Conservation (phyloP, 495 filamentous ascomycete species). For the Corynascus novoguineensis region DNA sequence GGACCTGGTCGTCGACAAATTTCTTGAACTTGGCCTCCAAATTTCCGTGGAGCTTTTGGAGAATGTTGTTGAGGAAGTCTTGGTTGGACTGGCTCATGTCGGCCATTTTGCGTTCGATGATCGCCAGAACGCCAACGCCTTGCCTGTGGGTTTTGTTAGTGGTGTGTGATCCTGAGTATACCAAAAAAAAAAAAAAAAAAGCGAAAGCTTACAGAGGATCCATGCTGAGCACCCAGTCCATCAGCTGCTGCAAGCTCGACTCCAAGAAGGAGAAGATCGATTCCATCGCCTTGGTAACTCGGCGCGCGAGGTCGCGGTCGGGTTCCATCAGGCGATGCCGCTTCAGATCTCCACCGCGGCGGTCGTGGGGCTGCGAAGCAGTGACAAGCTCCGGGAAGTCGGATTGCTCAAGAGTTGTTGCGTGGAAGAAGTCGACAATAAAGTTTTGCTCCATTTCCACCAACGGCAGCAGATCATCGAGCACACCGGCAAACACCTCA, state of each 20-base stretch:
- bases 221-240: slow-evolving; percentile 74
- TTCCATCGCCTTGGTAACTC: slow-evolving; percentile 78
- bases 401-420: slow-evolving; percentile 64
- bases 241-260: slow-evolving; percentile 67
- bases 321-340: slow-evolving; percentile 71
- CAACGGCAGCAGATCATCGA: slow-evolving; percentile 72
- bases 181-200: neutral
- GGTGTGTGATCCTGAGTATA: too few relatives aligned
- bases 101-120: slow-evolving; percentile 68
- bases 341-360: slow-evolving; percentile 63
- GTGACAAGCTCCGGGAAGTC: slow-evolving; percentile 80
- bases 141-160: slow-evolving; percentile 50
- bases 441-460: slow-evolving; percentile 93
- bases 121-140: slow-evolving; percentile 79
- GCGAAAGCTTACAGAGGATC: slow-evolving; percentile 68
- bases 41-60: slow-evolving; percentile 73
- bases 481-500: slow-evolving; percentile 74
- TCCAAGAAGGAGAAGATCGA: slow-evolving; percentile 77
- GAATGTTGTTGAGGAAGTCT: slow-evolving; percentile 73
- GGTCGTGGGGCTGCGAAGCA: slow-evolving; percentile 57
- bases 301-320: slow-evolving; percentile 73
- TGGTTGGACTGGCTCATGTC: slow-evolving; percentile 83
- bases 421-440: slow-evolving; percentile 86
- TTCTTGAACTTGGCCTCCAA: slow-evolving; percentile 73
- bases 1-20: slow-evolving; percentile 91